phyloP scores from a whole-genome alignment of 805 yeast species.

The Nakazawaea peltata region DNA sequence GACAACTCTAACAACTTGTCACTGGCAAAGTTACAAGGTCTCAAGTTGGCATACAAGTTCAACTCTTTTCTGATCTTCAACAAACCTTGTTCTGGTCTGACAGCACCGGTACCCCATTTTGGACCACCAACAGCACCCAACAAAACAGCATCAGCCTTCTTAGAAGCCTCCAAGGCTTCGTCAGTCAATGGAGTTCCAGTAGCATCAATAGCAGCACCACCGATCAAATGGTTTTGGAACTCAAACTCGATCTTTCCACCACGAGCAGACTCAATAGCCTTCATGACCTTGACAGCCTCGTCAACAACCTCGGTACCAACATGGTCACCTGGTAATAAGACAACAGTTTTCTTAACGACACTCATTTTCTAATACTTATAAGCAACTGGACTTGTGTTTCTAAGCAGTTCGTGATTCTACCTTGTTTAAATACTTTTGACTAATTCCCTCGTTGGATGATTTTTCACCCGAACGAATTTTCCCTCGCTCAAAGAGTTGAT shows the following conservation, averaged over 20 bases:
- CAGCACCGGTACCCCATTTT: slow-evolving; percentile 96
- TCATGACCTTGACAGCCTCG: slow-evolving; percentile 88
- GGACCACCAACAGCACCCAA: slow-evolving; percentile 99
- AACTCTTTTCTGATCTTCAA: slow-evolving; percentile 91
- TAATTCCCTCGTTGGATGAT: too few species aligned
- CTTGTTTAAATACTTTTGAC: too few species aligned
- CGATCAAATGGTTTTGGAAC: slow-evolving; percentile 80
- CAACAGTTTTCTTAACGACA: slow-evolving; percentile 42
- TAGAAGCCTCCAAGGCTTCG: slow-evolving; percentile 74
- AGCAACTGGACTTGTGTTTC: background rate
- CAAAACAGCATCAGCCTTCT: slow-evolving; percentile 87
- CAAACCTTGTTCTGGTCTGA: slow-evolving; percentile 96
- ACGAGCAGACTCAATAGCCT: slow-evolving; percentile 59
- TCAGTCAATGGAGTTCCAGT: slow-evolving; percentile 89
- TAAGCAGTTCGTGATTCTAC: background rate
- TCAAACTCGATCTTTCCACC: slow-evolving; percentile 53
- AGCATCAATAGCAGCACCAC: slow-evolving; percentile 98
- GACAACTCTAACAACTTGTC: slow-evolving; percentile 79
- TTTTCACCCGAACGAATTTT: too few species aligned
- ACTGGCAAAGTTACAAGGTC: slow-evolving; percentile 92
- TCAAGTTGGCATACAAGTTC: slow-evolving; percentile 88
- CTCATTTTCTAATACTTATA: background rate
- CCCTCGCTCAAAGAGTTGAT: too few species aligned
- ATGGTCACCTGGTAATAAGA: slow-evolving; percentile 93
- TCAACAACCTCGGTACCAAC: slow-evolving; percentile 86